Conservation (phyloP, 2,329 filamentous ascomycete genomes). For the Colletotrichum simmondsii region DNA sequence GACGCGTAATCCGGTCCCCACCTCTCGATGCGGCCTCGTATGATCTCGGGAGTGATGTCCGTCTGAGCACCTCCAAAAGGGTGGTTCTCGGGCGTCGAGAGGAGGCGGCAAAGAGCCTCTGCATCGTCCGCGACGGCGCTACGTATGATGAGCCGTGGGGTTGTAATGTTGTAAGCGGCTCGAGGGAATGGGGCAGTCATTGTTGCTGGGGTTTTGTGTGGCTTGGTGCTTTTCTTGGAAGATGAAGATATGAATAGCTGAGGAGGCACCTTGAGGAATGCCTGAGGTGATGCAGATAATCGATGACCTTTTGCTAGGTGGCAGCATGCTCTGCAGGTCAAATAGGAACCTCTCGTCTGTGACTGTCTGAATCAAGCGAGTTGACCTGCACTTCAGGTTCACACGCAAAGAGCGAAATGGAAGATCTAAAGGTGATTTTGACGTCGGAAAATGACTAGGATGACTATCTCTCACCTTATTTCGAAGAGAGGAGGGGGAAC, state of each 20-base stretch:
- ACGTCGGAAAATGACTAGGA: too few species aligned
- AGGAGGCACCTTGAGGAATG: background rate
- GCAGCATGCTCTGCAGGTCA: background rate
- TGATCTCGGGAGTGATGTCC: conserved; percentile 25
- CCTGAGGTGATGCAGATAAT: background rate
- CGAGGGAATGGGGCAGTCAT: conserved; percentile 29
- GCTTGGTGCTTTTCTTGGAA: background rate
- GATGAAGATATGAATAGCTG: background rate
- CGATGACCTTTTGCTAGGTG: background rate
- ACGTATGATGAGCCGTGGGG: conserved; percentile 53
- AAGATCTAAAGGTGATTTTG: background rate
- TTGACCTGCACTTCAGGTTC: too few species aligned
- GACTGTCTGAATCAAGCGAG: background rate
- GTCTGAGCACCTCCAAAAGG: conserved; percentile 13
- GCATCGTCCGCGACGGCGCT: conserved; percentile 39
- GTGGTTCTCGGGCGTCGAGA: conserved; percentile 34
- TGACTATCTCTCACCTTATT: background rate
- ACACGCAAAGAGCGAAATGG: background rate
- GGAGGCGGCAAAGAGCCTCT: conserved; percentile 22
- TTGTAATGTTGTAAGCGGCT: conserved; percentile 46
- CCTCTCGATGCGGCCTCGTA: conserved; percentile 15
- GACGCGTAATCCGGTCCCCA: conserved; percentile 26
- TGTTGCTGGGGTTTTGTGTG: background rate
- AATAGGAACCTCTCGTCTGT: background rate
- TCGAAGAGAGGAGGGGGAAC: background rate